These are phyloP conservation scores for Elongisporangium anandrum DNA, from an alignment of 352 stramenopile species.

Conservation along the genomic window DNA sequence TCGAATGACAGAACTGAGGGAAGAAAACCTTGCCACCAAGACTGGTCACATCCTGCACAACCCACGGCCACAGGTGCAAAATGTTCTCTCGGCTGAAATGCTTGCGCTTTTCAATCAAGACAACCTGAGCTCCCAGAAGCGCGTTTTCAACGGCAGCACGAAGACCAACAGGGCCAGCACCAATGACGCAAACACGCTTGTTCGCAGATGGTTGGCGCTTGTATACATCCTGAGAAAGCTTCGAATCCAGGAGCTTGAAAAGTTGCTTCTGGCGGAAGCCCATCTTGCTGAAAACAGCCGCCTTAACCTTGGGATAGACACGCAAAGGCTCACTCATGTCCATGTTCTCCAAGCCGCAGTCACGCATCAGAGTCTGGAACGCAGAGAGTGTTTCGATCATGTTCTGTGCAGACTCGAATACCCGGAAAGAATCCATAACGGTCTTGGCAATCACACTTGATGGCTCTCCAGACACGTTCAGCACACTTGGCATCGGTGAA, in stretches of 20 bases:
- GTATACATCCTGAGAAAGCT: slow-evolving; percentile 49
- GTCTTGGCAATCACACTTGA: slow-evolving; percentile 6
- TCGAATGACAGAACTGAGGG: slow-evolving; percentile 76
- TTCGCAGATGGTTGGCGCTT: slow-evolving; percentile 48
- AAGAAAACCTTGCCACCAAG: slow-evolving; percentile 84
- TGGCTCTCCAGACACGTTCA: neutral
- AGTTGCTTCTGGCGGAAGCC: slow-evolving; percentile 74
- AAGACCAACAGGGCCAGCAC: slow-evolving; percentile 69
- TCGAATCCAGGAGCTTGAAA: slow-evolving; percentile 65
- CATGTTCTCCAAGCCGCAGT: slow-evolving; percentile 49
- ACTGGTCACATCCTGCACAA: slow-evolving; percentile 76
- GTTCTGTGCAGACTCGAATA: slow-evolving; percentile 63
- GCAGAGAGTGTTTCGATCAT: slow-evolving; percentile 44
- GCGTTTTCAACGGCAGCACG: slow-evolving; percentile 70
- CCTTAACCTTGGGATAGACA: slow-evolving; percentile 70
- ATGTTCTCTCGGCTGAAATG: slow-evolving; percentile 83
- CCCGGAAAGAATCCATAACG: slow-evolving; percentile 55
- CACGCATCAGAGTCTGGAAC: slow-evolving; percentile 49
- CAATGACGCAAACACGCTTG: slow-evolving; percentile 73
- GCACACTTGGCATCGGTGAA: neutral
- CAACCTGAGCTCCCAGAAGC: slow-evolving; percentile 63
- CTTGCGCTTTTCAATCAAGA: slow-evolving; percentile 80
- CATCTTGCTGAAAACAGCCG: slow-evolving; percentile 46
- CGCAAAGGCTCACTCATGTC: slow-evolving; percentile 45
- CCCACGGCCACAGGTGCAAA: slow-evolving; percentile 79